Evolutionary conservation across 2,329 filamentous ascomycete species (phyloP), one percentile per base, ranked within the genome.

Genomic region (Aureobasidium melanogenum): DNA sequence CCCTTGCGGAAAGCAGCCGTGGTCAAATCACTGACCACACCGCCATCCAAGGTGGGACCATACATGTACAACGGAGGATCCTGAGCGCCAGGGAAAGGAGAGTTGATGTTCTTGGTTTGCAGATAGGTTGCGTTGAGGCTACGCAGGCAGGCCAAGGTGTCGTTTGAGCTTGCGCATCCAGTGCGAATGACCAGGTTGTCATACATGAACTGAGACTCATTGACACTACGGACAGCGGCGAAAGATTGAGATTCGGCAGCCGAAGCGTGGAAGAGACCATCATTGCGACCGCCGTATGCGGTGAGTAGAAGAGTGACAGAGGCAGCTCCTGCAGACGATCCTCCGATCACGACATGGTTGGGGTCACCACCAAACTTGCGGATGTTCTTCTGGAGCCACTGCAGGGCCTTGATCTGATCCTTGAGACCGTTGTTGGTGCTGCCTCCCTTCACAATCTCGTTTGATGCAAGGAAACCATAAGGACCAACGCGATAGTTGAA

Each of bases 401-500:
- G 70, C 15, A 91, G 71, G 0, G 83, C 85, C 68, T 87, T 86
- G 57, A 85, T 76, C 71, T 90, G 87, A 69, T 91, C 88, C 36
- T 82, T 81, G 0, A 91, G 75, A 1, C 88, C 88, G 66, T 85
- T 85, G 70, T 91, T 91, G 38, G 85, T 69, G 62, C 80, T 82
- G 2, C 82, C 80, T 5, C 73, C 65, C 65, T 68, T 67, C 34
- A 74, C 65, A 1, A 86, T 72, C 66, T 87, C 80, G 17, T 80
- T 74, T 60, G 84, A 78, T 1, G 83, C 82, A 14, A 92, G 77
- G 69, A 91, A 92, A 0, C 89, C 88, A 66, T 85, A 91, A 0
- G 83, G 80, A 0, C 88, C 88, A 12, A 92, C 87, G 5, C 89
- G 84, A 69, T 92, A 91, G 73, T 91, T 91, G 73, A 89, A 81